Percentiles rank a stretch among this genome's conserved stretches.
Conservation (phyloP, 2,329 filamentous ascomycete species). For the Fusarium chaquense region DNA sequence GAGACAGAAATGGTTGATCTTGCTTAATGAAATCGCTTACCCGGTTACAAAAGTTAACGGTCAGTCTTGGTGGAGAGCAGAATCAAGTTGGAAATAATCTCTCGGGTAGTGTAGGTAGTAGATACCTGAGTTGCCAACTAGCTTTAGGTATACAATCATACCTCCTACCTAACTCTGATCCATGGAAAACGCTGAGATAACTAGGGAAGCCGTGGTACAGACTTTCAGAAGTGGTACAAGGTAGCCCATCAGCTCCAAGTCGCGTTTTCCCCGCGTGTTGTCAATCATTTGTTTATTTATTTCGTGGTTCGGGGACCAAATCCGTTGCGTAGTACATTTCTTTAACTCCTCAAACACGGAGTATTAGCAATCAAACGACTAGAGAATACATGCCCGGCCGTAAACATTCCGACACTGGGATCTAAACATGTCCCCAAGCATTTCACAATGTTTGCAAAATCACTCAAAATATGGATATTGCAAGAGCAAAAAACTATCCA, state of each 20-base stretch:
- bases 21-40: conserved; percentile 8
- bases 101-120: background rate
- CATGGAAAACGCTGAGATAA: background rate
- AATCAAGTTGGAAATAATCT: background rate
- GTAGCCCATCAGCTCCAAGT: background rate
- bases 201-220: background rate
- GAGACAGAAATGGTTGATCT: conserved; percentile 14
- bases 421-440: background rate
- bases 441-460: background rate
- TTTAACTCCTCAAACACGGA: background rate
- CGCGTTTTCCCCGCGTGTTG: conserved; percentile 20
- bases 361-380: background rate
- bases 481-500: background rate
- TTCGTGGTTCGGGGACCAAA: conserved; percentile 33
- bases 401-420: background rate
- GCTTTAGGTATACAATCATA: background rate
- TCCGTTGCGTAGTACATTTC: background rate
- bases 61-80: background rate
- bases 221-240: background rate
- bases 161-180: background rate
- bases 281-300: conserved; percentile 16
- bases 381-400: background rate
- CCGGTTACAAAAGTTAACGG: background rate
- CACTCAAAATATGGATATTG: conserved; percentile 7
- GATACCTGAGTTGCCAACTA: background rate